A percentile compares a stretch with the other conserved stretches of the same genome.
Evolutionary conservation across 1,139 yeast genomes (phyloP).

Genomic region (Debaryomyces nepalensis): DNA sequence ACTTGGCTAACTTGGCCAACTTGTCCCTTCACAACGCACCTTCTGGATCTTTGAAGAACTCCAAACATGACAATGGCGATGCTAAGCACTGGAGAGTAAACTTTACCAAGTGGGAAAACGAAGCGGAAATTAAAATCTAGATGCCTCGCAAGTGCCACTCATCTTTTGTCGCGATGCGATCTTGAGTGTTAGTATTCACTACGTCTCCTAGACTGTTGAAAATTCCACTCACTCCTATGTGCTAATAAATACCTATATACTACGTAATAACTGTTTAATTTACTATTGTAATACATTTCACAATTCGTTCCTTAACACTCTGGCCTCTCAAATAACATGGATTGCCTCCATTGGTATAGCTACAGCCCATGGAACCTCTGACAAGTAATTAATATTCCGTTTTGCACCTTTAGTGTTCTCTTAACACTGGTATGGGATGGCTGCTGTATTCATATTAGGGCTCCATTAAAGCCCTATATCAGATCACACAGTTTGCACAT

Average conservation of each 20-base stretch:
- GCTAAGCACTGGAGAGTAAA: slow-evolving; percentile 73
- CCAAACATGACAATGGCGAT: slow-evolving; percentile 54
- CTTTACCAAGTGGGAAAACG: slow-evolving; percentile 58
- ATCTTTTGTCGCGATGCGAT: no score
- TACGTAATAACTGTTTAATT: slow-evolving; percentile 4
- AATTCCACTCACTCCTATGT: no score
- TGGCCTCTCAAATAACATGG: no score
- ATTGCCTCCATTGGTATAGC: no score
- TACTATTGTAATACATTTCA: slow-evolving; percentile 1
- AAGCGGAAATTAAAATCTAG: slow-evolving; percentile 55
- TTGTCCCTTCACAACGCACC: slow-evolving; percentile 68
- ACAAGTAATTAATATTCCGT: no score
- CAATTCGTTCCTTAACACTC: no score
- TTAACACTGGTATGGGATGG: no score
- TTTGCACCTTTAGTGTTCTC: no score
- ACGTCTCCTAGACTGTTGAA: no score
- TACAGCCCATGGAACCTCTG: no score
- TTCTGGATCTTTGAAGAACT: slow-evolving; percentile 62
- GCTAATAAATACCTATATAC: slow-evolving; percentile 2
- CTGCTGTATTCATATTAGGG: slow-evolving; percentile 1
- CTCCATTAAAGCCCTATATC: neutral
- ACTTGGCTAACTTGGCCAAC: slow-evolving; percentile 56
- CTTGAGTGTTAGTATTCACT: no score
- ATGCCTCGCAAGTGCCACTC: neutral
- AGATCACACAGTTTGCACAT: neutral